phyloP scores from a whole-genome alignment of 306 rosid species.

The Vigna hirtella region DNA sequence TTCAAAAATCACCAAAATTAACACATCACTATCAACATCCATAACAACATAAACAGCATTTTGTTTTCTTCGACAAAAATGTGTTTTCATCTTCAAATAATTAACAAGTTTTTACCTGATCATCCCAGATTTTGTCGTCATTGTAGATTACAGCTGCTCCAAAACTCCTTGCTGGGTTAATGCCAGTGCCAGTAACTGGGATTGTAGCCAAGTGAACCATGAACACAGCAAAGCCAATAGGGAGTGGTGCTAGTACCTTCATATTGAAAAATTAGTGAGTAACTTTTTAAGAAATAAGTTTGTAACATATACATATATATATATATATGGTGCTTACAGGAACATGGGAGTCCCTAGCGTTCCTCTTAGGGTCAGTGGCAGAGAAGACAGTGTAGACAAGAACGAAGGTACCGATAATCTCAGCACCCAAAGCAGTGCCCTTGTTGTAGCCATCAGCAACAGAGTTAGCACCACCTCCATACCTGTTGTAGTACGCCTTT shows the following conservation, averaged over 20 bases:
- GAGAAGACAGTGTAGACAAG: conserved; percentile 98
- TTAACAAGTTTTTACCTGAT: conserved; percentile 56
- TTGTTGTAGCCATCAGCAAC: conserved; percentile 64
- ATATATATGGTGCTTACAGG: conserved; percentile 64
- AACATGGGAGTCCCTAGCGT: conserved; percentile 91
- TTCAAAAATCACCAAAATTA: conserved; percentile 7
- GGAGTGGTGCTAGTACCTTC: conserved; percentile 92
- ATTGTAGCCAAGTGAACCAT: conserved; percentile 98
- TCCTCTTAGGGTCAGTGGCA: conserved; percentile 94
- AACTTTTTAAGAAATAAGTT: too few species aligned
- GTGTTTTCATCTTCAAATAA: background rate
- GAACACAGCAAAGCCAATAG: conserved; percentile 95
- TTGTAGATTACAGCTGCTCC: conserved; percentile 92
- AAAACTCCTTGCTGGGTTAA: conserved; percentile 97
- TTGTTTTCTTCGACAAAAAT: background rate
- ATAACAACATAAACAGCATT: background rate
- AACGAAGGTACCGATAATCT: conserved; percentile 94
- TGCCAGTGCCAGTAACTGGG: conserved; percentile 92
- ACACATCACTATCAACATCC: background rate
- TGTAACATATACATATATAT: background rate
- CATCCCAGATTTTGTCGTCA: conserved; percentile 76
- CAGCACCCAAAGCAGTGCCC: conserved; percentile 88
- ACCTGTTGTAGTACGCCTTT: conserved; percentile 54
- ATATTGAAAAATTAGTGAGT: background rate
- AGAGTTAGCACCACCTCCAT: conserved; percentile 85